These are phyloP conservation scores for Hyaloraphidium curvatum DNA, from an alignment of 192 early-diverging fungal species.

Conservation along the genomic window DNA sequence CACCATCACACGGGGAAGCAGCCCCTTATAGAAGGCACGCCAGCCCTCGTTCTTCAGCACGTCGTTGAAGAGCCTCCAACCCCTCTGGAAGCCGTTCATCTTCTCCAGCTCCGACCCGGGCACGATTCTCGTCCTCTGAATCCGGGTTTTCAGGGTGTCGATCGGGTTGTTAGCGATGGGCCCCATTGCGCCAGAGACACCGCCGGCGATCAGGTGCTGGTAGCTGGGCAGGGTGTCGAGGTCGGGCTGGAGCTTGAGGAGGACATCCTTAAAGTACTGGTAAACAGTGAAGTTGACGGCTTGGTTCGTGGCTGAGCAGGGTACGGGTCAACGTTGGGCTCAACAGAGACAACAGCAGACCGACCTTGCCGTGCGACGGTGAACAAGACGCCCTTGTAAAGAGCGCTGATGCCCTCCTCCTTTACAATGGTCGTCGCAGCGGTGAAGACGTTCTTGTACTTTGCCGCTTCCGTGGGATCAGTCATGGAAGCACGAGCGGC, in stretches of 20 bases:
- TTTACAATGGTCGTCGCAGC: conserved; percentile 76
- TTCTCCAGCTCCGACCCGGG: conserved; percentile 3
- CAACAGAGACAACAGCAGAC: not conserved
- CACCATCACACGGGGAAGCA: not conserved
- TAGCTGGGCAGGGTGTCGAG: conserved; percentile 56
- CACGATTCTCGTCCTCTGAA: conserved; percentile 28
- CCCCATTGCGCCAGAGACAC: conserved; percentile 76
- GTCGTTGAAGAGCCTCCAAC: not conserved
- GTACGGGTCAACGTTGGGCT: not conserved
- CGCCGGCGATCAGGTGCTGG: conserved; percentile 76
- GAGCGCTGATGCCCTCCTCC: conserved; percentile 67
- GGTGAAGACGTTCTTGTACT: conserved; percentile 88
- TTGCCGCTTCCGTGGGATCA: conserved; percentile 87
- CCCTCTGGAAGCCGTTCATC: not conserved
- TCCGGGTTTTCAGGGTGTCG: conserved; percentile 97
- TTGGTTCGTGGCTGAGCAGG: conserved; percentile 67
- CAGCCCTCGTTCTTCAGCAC: not conserved
- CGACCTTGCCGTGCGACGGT: conserved; percentile 79
- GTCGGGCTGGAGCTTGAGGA: conserved; percentile 41
- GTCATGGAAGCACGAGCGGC: conserved; percentile 89
- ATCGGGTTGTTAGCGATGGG: conserved; percentile 92
- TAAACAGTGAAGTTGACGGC: conserved; percentile 98
- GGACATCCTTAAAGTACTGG: conserved; percentile 70
- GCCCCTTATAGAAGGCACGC: not conserved
- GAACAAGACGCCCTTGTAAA: conserved; percentile 88